Evolutionary conservation across 2,329 filamentous ascomycete genomes (phyloP).

Genomic region (Fusarium heterosporum): DNA sequence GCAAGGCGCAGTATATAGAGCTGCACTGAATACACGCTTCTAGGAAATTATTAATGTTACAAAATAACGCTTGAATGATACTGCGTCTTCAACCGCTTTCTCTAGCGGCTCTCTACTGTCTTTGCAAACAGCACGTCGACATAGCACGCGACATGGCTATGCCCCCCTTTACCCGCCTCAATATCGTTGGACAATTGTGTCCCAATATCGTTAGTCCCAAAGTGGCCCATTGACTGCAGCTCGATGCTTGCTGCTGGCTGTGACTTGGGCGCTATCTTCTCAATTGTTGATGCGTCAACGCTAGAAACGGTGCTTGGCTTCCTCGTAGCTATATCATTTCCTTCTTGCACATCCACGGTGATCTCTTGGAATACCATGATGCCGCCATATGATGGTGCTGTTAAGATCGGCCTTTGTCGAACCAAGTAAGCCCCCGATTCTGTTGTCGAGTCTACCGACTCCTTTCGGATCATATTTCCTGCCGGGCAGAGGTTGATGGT

Average conservation of each 20-base stretch:
- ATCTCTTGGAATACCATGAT: conserved; percentile 74
- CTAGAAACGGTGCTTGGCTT: conserved; percentile 14
- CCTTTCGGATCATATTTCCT: conserved; percentile 21
- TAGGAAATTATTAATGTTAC: neutral
- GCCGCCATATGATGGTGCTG: conserved; percentile 56
- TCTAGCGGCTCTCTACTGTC: conserved; percentile 41
- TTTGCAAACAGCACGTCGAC: conserved; percentile 44
- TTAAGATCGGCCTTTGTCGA: conserved; percentile 42
- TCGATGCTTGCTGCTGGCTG: conserved; percentile 38
- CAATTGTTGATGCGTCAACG: conserved; percentile 12
- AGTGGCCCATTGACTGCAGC: conserved; percentile 42
- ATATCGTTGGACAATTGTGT: conserved; percentile 27
- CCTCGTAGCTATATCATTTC: conserved; percentile 15
- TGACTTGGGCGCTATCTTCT: conserved; percentile 21
- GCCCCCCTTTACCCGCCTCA: conserved; percentile 26
- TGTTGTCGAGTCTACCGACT: conserved; percentile 34
- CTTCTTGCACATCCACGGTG: conserved; percentile 60
- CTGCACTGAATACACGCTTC: neutral
- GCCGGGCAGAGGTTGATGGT: conserved; percentile 45
- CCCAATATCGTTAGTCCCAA: conserved; percentile 42
- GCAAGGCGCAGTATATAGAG: neutral
- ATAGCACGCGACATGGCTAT: conserved; percentile 37
- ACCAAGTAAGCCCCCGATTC: conserved; percentile 35
- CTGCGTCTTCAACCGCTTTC: neutral
- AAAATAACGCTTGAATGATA: neutral